phyloP scores from a whole-genome alignment of 257 asterid species.

The Przewalskia tangutica region DNA sequence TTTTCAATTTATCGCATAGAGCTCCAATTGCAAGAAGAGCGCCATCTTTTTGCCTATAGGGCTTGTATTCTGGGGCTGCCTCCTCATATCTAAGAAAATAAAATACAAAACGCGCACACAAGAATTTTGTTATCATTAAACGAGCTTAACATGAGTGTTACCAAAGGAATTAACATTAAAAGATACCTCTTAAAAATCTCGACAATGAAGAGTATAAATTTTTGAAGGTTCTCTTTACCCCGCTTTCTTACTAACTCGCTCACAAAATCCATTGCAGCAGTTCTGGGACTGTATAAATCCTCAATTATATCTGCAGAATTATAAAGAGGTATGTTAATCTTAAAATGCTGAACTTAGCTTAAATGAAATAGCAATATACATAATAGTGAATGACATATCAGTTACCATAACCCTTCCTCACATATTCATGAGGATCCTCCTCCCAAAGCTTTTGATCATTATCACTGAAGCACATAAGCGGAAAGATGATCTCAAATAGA shows the following conservation, averaged over 20 bases:
- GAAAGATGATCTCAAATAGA: constrained; percentile 88
- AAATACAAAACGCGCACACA: neutral
- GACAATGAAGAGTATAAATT: constrained; percentile 72
- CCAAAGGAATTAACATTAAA: neutral
- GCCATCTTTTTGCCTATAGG: constrained; percentile 89
- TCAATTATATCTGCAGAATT: constrained; percentile 72
- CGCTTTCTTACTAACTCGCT: constrained; percentile 95
- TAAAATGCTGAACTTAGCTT: neutral
- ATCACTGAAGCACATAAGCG: constrained; percentile 95
- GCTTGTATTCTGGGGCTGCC: constrained; percentile 60
- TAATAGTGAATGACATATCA: constrained; percentile 6
- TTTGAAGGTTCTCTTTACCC: constrained; percentile 93
- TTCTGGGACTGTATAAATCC: constrained; percentile 94
- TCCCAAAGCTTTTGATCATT: constrained; percentile 95
- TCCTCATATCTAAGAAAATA: constrained; percentile 51
- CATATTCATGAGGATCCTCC: constrained; percentile 98
- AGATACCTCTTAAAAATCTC: constrained; percentile 79
- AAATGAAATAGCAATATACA: neutral
- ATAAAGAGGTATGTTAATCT: neutral
- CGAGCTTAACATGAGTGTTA: neutral
- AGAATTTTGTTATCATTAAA: constrained; percentile 3
- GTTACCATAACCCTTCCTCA: constrained; percentile 97
- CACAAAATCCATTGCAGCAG: constrained; percentile 99
- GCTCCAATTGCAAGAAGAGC: constrained; percentile 98
- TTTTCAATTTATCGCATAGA: constrained; percentile 89